phyloP scores from a whole-genome alignment of 2,329 filamentous ascomycete species.

The Colletotrichum destructivum region DNA sequence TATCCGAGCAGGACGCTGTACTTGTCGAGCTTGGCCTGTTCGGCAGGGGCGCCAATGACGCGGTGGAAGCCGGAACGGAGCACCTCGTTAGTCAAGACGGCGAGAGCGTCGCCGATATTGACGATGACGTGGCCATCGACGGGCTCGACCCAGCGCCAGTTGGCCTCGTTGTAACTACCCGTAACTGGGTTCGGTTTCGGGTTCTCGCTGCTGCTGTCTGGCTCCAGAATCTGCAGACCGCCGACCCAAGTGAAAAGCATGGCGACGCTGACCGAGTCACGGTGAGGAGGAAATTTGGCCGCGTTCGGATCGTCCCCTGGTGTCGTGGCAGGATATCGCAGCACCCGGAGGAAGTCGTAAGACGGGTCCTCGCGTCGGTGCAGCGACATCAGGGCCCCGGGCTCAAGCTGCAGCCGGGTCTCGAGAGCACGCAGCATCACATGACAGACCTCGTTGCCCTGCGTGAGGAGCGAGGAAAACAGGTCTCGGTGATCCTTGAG shows the following conservation, averaged over 20 bases:
- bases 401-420: not conserved
- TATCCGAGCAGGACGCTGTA: not conserved
- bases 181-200: too few species aligned
- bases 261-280: not conserved
- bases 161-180: too few species aligned
- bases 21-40: not conserved
- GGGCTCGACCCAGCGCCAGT: conserved; percentile 9
- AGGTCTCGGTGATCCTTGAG: too few species aligned
- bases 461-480: too few species aligned
- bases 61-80: conserved; percentile 2
- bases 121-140: not conserved
- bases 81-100: conserved; percentile 1
- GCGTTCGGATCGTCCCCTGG: not conserved
- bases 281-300: not conserved
- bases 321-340: not conserved
- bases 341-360: not conserved
- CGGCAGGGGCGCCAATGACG: not conserved
- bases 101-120: conserved; percentile 2
- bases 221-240: not conserved
- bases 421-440: too few species aligned
- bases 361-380: conserved; percentile 14
- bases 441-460: too few species aligned
- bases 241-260: not conserved
- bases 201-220: not conserved
- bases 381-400: not conserved